A percentile compares a stretch with the other conserved stretches of the same genome.
These are phyloP conservation scores for Chlorophyllum brunneum DNA, from an alignment of 768 basidiomycete species.

Conservation along the genomic window DNA sequence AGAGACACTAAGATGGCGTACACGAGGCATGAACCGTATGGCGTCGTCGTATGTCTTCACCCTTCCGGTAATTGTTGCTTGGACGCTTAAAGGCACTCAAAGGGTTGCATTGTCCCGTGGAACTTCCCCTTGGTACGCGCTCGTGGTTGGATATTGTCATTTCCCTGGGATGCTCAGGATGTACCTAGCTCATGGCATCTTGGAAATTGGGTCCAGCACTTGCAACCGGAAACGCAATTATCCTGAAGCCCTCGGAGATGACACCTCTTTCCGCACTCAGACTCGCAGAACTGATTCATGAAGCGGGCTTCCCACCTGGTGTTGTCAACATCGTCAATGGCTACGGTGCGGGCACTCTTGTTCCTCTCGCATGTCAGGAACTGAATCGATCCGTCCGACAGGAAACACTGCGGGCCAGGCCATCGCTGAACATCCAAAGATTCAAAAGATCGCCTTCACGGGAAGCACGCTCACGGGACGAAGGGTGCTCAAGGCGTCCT, in stretches of 20 bases:
- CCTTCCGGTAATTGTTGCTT: no score
- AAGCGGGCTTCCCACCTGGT: conserved; percentile 76
- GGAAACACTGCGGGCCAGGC: conserved; percentile 59
- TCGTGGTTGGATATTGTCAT: no score
- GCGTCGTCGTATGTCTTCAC: conserved; percentile 34
- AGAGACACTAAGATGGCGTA: conserved; percentile 56
- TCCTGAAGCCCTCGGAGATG: conserved; percentile 77
- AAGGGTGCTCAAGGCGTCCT: conserved; percentile 66
- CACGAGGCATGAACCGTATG: conserved; percentile 65
- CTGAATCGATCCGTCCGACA: conserved; percentile 7
- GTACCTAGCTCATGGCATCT: conserved; percentile 41
- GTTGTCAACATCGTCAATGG: conserved; percentile 72
- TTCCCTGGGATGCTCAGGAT: neutral
- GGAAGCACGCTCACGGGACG: conserved; percentile 72
- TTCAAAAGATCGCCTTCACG: conserved; percentile 77
- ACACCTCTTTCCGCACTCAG: conserved; percentile 66
- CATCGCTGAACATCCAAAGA: conserved; percentile 57
- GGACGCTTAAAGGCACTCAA: neutral
- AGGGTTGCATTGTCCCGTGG: conserved; percentile 64
- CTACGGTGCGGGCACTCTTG: conserved; percentile 36
- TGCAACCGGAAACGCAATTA: conserved; percentile 69
- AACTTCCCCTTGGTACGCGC: conserved; percentile 37
- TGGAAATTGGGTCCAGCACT: conserved; percentile 78
- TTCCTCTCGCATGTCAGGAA: neutral
- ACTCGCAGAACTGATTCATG: conserved; percentile 47